Evolutionary conservation across 2,329 filamentous ascomycete genomes (phyloP).

Genomic region (Colletotrichum sp.): DNA sequence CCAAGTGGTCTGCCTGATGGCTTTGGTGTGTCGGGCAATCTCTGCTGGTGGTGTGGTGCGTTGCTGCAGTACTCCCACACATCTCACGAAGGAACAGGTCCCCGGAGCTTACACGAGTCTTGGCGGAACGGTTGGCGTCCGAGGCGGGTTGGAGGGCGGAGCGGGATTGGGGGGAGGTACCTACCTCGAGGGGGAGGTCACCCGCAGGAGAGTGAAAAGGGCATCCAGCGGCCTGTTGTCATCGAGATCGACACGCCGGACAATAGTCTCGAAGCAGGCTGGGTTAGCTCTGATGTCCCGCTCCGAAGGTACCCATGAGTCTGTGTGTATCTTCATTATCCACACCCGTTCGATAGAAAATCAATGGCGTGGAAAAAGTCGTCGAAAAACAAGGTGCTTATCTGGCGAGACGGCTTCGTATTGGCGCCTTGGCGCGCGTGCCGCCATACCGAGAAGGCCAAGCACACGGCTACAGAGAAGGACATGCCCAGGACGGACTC

Average conservation of each 20-base stretch:
- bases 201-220: neutral
- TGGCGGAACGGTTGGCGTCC: constrained; percentile 10
- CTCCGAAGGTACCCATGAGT: neutral
- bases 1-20: neutral
- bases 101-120: constrained; percentile 1
- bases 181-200: neutral
- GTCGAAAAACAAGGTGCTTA: neutral
- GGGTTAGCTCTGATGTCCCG: neutral
- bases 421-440: constrained; percentile 18
- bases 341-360: neutral
- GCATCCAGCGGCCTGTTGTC: neutral
- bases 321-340: neutral
- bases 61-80: neutral
- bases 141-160: constrained; percentile 8
- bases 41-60: neutral
- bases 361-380: neutral
- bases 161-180: neutral
- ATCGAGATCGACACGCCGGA: neutral
- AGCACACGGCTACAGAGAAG: neutral
- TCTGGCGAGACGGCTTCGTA: neutral
- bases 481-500: neutral
- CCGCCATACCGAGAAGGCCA: constrained; percentile 16
- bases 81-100: neutral
- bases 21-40: neutral
- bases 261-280: neutral